Conservation (phyloP, 1,284 basidiomycete genomes). For the Papiliotrema flavescens region DNA sequence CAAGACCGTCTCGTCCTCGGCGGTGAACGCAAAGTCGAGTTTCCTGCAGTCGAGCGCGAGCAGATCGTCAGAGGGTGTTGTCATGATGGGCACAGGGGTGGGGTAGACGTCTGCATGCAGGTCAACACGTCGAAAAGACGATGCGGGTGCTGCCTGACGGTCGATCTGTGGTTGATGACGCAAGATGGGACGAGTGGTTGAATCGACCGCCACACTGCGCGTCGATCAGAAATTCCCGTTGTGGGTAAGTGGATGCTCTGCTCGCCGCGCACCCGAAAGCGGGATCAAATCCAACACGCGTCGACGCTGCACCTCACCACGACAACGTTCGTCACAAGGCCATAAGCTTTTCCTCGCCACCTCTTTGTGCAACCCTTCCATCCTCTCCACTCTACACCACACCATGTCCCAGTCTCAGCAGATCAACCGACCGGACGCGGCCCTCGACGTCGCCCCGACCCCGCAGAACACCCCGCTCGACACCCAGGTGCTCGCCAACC, state of each 20-base stretch:
- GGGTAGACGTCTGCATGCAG: neutral
- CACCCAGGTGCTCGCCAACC: constrained; percentile 63
- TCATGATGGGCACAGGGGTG: neutral
- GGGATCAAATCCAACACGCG: no score
- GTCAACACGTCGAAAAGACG: no score
- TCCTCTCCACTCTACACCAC: neutral
- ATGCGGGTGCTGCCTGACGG: no score
- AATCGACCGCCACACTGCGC: no score
- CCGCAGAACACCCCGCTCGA: constrained; percentile 76
- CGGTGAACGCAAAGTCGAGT: constrained; percentile 63
- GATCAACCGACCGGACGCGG: constrained; percentile 35
- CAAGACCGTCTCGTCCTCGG: constrained; percentile 53
- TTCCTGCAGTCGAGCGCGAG: constrained; percentile 57
- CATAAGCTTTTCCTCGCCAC: neutral
- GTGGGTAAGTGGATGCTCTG: no score
- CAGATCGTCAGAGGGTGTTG: neutral
- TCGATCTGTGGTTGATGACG: no score
- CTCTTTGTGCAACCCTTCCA: neutral
- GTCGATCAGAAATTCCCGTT: no score
- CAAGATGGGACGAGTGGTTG: no score
- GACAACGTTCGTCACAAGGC: no score
- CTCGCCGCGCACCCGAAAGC: no score
- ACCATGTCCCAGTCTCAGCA: constrained; percentile 43
- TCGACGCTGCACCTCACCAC: no score
- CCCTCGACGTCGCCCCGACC: constrained; percentile 59